Conservation (phyloP, 495 filamentous ascomycete species). For the Cladorrhinum samala region DNA sequence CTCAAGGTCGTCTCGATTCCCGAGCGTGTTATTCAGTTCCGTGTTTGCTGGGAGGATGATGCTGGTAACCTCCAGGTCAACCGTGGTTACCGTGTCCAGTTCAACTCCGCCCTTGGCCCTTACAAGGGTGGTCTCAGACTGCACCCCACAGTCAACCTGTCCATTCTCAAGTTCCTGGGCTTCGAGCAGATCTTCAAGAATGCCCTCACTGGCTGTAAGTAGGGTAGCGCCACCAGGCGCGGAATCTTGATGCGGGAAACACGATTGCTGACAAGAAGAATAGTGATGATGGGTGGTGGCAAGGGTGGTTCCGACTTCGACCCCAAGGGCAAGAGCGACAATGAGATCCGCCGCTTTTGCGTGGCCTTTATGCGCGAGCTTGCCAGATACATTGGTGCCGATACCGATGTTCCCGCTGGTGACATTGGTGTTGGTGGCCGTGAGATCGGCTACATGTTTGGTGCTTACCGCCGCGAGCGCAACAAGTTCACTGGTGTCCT, state of each 20-base stretch:
- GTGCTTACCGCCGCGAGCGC: constrained; percentile 81
- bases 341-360: constrained; percentile 97
- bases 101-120: constrained; percentile 95
- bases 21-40: constrained; percentile 95
- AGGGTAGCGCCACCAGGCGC: background rate
- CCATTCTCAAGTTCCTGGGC: constrained; percentile 95
- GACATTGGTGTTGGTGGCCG: constrained; percentile 88
- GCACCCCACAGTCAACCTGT: constrained; percentile 94
- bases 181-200: constrained; percentile 99
- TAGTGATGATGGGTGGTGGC: constrained; percentile 95
- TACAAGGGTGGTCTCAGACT: constrained; percentile 98
- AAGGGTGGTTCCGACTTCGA: constrained; percentile 99
- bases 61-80: constrained; percentile 85
- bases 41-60: constrained; percentile 95
- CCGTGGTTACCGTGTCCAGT: constrained; percentile 95
- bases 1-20: constrained; percentile 84
- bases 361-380: constrained; percentile 93
- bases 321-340: constrained; percentile 97
- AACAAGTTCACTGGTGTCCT: constrained; percentile 93
- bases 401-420: constrained; percentile 92
- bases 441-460: constrained; percentile 93
- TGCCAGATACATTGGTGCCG: constrained; percentile 88
- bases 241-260: background rate
- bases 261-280: constrained; percentile 19
- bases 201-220: constrained; percentile 91